Conservation (phyloP, 176 grass and related monocot species). For the Aegilops speltoides region DNA sequence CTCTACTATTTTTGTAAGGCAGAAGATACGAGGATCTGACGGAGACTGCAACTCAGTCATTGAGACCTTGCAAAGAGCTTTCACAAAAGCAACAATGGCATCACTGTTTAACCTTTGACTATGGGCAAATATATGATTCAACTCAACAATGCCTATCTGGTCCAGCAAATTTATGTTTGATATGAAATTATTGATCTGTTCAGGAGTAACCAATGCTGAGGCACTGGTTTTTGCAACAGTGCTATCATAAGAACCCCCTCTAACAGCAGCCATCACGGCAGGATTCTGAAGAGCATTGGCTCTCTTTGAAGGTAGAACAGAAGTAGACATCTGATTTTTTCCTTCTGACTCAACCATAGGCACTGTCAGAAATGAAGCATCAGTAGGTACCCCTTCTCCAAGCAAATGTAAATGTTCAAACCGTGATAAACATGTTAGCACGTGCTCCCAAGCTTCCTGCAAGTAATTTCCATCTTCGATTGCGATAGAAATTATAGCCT, state of each 20-base stretch:
- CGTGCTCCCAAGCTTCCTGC: constrained; percentile 95
- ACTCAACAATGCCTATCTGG: constrained; percentile 94
- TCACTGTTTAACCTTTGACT: constrained; percentile 97
- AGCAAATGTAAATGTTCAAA: constrained; percentile 97
- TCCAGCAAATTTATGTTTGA: constrained; percentile 92
- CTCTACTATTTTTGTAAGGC: constrained; percentile 99
- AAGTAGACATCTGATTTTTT: constrained; percentile 58
- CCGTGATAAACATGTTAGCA: constrained; percentile 91
- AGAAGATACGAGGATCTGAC: constrained; percentile 91
- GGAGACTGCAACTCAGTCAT: constrained; percentile 90
- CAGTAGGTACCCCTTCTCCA: constrained; percentile 87
- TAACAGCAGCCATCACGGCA: constrained; percentile 85
- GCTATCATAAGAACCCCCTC: constrained; percentile 96
- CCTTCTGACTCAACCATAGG: constrained; percentile 58
- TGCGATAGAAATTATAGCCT: constrained; percentile 99
- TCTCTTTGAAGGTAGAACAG: constrained; percentile 55
- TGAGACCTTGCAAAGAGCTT: constrained; percentile 96
- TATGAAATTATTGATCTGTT: constrained; percentile 94
- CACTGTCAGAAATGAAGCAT: constrained; percentile 90
- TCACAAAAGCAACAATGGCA: constrained; percentile 98
- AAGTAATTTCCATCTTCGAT: constrained; percentile 94
- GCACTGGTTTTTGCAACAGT: constrained; percentile 57
- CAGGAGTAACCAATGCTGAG: constrained; percentile 72
- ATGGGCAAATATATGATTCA: constrained; percentile 97
- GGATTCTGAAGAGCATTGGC: constrained; percentile 93